These are phyloP conservation scores for Aspergillus arachidicola DNA, from an alignment of 2,329 filamentous ascomycete species.

Conservation along the genomic window DNA sequence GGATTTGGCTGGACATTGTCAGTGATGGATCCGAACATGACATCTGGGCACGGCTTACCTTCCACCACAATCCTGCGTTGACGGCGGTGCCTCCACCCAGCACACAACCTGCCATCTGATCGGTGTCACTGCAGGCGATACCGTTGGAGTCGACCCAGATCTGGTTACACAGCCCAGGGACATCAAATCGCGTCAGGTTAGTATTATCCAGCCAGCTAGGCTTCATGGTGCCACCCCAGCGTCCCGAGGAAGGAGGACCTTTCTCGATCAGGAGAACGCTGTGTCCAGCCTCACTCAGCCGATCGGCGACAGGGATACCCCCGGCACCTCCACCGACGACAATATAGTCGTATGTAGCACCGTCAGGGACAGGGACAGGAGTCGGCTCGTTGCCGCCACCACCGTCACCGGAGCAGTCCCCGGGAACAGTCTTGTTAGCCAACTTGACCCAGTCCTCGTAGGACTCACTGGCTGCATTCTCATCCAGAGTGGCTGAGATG, in stretches of 20 bases:
- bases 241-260: constrained; percentile 63
- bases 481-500: constrained; percentile 54
- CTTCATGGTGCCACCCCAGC: constrained; percentile 63
- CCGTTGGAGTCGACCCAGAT: constrained; percentile 65
- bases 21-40: not conserved
- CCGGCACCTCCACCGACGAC: constrained; percentile 50
- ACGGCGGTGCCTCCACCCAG: constrained; percentile 56
- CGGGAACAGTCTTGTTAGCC: constrained; percentile 27
- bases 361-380: constrained; percentile 15
- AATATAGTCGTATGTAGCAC: constrained; percentile 43
- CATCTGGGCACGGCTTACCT: not conserved
- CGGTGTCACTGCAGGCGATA: constrained; percentile 63
- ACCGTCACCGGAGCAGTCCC: constrained; percentile 13
- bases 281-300: constrained; percentile 65
- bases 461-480: constrained; percentile 45
- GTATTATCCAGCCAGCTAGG: constrained; percentile 61
- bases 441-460: constrained; percentile 35
- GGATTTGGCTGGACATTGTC: constrained; percentile 6
- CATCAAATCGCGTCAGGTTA: constrained; percentile 69
- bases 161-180: constrained; percentile 71
- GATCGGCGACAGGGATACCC: constrained; percentile 60
- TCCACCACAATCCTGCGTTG: constrained; percentile 14
- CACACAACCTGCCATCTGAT: constrained; percentile 72
- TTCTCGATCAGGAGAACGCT: constrained; percentile 67
- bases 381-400: constrained; percentile 3